phyloP scores from a whole-genome alignment of 164 flowering plant species.

The Kingdonia uniflora region DNA sequence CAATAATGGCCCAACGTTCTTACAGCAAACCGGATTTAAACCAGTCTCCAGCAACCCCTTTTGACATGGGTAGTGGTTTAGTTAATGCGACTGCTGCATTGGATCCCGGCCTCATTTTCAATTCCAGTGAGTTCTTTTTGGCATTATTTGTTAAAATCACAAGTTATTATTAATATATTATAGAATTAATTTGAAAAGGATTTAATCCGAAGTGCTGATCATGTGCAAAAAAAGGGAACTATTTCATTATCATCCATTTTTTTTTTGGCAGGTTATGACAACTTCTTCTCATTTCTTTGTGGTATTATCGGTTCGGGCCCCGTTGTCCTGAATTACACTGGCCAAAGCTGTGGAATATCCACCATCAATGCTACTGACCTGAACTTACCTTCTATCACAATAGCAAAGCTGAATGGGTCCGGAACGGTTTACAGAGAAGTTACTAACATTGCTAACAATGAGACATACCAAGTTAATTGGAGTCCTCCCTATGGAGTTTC shows the following conservation, averaged over 20 bases:
- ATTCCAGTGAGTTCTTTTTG: constrained; percentile 47
- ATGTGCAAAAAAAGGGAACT: too few species aligned
- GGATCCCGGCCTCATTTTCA: constrained; percentile 78
- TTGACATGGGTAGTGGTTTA: constrained; percentile 99
- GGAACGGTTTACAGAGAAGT: constrained; percentile 45
- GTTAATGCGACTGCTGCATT: constrained; percentile 88
- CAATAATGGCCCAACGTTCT: constrained; percentile 93
- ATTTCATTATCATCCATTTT: too few species aligned
- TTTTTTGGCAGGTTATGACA: constrained; percentile 57
- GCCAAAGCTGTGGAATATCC: constrained; percentile 39
- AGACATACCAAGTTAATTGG: constrained; percentile 62
- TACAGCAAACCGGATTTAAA: constrained; percentile 68
- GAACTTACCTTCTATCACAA: constrained; percentile 87
- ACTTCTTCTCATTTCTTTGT: constrained; percentile 76
- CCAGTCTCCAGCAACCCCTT: constrained; percentile 94
- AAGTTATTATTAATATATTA: too few species aligned
- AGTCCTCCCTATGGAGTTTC: constrained; percentile 79
- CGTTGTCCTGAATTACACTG: constrained; percentile 70
- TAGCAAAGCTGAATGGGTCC: constrained; percentile 60
- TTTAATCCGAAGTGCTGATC: too few species aligned
- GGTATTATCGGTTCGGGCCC: constrained; percentile 85
- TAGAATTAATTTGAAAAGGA: too few species aligned
- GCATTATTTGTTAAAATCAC: background rate
- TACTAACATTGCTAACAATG: constrained; percentile 64
- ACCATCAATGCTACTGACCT: constrained; percentile 42